Evolutionary conservation across 345 rosid species (phyloP), one percentile per base, ranked within the genome.

Genomic region (Gossypium australe): DNA sequence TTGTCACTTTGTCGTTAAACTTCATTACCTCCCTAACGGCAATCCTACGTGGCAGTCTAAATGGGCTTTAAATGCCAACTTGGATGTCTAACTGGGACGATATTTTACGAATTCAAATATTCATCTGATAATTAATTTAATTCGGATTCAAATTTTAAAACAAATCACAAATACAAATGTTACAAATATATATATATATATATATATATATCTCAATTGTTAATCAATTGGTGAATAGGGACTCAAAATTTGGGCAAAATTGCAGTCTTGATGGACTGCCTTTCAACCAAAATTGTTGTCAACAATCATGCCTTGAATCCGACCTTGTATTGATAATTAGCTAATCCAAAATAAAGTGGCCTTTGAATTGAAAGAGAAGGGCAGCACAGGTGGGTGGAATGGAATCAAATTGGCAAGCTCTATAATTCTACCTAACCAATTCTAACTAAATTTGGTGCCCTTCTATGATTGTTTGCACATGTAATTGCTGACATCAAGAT

Each of bases 401-500:
- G 59, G 25, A 51, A 51, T 51, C 69, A 41, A 64, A 48, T 43
- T 64, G 69, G 18, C 69, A 43, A 41, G 6, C 49, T 41, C 11
- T n/a, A 7, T 10, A 3, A n/a, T 27, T 27, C 9, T 27, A 51
- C 72, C 73, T 69, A 69, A 51, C 73, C 10, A 69, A 4, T 4
- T 51, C 18, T 3, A 51, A 51, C 73, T 51, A 17, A 69, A 69
- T 13, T 63, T 68, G 72, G 12, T 49, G 14, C 24, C 13, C 13
- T 25, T 56, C 18, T 68, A 9, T 16, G 13, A 51, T 25, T 68
- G 55, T 14, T n/a, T 0, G 9, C n/a, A 69, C 43, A 17, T 2
- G 60, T 70, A 68, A 49, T 68, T 68, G 72, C 57, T 67, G 71
- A 67, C 18, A 56, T 47, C 13, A 67, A 67, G 38, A 24, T 67